A percentile compares a stretch with the other conserved stretches of the same genome.
These are phyloP conservation scores for Pestalotiopsis sp. DNA, from an alignment of 2,329 filamentous ascomycete genomes.

Conservation along the genomic window DNA sequence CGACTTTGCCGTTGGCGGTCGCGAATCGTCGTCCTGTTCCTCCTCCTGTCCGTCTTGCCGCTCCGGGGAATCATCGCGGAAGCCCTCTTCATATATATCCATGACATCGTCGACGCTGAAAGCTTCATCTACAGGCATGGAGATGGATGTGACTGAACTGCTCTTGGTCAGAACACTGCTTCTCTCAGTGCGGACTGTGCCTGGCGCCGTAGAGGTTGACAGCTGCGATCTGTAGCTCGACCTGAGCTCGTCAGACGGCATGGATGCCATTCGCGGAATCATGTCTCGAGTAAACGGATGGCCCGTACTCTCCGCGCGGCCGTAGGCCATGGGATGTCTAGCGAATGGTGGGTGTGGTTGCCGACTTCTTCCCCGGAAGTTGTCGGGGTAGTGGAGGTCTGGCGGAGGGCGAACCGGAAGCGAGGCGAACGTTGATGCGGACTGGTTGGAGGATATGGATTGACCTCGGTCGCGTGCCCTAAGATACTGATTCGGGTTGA, in stretches of 20 bases:
- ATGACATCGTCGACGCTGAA: constrained; percentile 70
- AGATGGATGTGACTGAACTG: constrained; percentile 71
- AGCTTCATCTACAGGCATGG: constrained; percentile 48
- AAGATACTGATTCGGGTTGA: constrained; percentile 26
- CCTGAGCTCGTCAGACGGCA: constrained; percentile 53
- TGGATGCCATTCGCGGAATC: constrained; percentile 45
- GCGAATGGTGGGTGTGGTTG: constrained; percentile 26
- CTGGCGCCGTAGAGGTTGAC: constrained; percentile 58
- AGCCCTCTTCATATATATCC: constrained; percentile 69
- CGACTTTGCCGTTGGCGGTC: constrained; percentile 40
- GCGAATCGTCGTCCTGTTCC: constrained; percentile 34
- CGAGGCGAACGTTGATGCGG: constrained; percentile 49
- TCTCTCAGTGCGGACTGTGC: constrained; percentile 72
- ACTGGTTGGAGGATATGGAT: constrained; percentile 51
- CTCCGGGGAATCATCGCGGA: constrained; percentile 52
- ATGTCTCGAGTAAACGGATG: constrained; percentile 37
- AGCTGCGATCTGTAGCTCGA: constrained; percentile 60
- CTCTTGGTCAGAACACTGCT: constrained; percentile 81
- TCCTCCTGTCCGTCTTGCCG: constrained; percentile 25
- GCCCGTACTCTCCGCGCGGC: constrained; percentile 38
- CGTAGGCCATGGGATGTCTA: constrained; percentile 33
- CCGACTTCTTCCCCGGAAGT: constrained; percentile 25
- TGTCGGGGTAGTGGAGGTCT: constrained; percentile 38
- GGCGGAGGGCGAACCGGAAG: constrained; percentile 40
- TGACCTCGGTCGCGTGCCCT: constrained; percentile 49